Conservation (phyloP, 2,329 filamentous ascomycete species). For the Aurifilum marmelostoma region DNA sequence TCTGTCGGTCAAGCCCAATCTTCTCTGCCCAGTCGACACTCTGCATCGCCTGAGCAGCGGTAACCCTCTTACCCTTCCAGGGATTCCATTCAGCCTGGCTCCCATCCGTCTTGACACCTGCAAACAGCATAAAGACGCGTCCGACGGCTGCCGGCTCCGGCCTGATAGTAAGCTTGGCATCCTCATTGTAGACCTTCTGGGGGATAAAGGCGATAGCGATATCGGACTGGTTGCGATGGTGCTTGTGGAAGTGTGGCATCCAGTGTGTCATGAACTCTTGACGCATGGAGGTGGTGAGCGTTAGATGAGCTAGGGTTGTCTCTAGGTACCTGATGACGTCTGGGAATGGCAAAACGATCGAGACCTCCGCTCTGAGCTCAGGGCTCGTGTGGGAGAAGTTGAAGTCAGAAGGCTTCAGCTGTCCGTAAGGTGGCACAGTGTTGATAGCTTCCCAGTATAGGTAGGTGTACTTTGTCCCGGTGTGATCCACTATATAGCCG, state of each 20-base stretch:
- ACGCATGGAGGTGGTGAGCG: slow-evolving; percentile 27
- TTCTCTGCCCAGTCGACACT: slow-evolving; percentile 3
- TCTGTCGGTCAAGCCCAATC: not conserved
- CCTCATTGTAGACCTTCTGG: slow-evolving; percentile 7
- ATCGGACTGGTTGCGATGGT: slow-evolving; percentile 10
- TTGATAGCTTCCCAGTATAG: slow-evolving; percentile 24
- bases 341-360: slow-evolving; percentile 12
- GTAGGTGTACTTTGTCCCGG: slow-evolving; percentile 3
- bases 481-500: not conserved
- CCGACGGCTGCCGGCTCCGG: not conserved
- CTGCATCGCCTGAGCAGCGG: not conserved
- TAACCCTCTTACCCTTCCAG: not conserved
- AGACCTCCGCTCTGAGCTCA: slow-evolving; percentile 6
- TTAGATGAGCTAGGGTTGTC: slow-evolving; percentile 13
- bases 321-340: slow-evolving; percentile 26
- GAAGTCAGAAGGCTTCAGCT: not conserved
- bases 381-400: not conserved
- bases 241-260: slow-evolving; percentile 24
- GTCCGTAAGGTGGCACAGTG: not conserved
- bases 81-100: not conserved
- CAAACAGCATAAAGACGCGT: slow-evolving; percentile 9
- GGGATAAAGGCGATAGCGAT: slow-evolving; percentile 24
- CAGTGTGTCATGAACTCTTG: slow-evolving; percentile 30
- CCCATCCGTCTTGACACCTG: not conserved
- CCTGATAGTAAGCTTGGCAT: not conserved